Evolutionary conservation across 2,329 filamentous ascomycete genomes (phyloP).

Genomic region (Malbranchea zuffiana): DNA sequence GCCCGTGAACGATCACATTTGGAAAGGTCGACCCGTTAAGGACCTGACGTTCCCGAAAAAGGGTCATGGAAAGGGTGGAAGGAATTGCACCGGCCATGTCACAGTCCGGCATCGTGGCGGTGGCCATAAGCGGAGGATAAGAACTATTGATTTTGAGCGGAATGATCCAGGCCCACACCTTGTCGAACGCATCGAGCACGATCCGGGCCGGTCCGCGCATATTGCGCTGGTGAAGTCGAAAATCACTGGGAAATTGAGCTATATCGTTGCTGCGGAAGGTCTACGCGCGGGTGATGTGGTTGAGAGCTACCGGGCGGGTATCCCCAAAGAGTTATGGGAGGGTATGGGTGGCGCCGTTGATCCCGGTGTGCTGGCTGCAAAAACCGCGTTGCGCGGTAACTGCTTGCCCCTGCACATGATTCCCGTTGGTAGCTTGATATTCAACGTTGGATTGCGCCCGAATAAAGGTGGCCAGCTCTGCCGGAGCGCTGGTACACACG

Average conservation of each 20-base stretch:
- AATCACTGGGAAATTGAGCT: constrained; percentile 64
- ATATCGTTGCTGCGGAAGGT: constrained; percentile 91
- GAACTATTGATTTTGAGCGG: constrained; percentile 80
- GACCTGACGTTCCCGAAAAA: constrained; percentile 84
- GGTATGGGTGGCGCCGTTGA: constrained; percentile 90
- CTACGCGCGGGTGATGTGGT: constrained; percentile 84
- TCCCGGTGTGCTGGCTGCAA: constrained; percentile 88
- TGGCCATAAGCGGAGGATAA: constrained; percentile 81
- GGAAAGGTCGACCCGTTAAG: constrained; percentile 78
- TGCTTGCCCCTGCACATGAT: constrained; percentile 94
- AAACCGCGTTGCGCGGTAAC: constrained; percentile 88
- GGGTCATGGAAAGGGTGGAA: constrained; percentile 82
- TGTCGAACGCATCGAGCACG: constrained; percentile 92
- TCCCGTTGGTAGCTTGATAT: constrained; percentile 84
- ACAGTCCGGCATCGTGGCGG: constrained; percentile 88
- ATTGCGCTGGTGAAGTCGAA: constrained; percentile 75
- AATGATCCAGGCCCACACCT: constrained; percentile 67
- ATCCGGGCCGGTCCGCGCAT: constrained; percentile 84
- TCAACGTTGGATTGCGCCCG: constrained; percentile 68
- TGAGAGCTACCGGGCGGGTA: constrained; percentile 82
- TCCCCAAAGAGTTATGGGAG: constrained; percentile 73
- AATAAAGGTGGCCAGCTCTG: constrained; percentile 77
- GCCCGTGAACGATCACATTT: constrained; percentile 91
- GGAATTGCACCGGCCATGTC: constrained; percentile 75
- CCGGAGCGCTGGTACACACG: constrained; percentile 86